Conservation (phyloP, 176 grass and related monocot genomes). For the Phoenix dactylifera region DNA sequence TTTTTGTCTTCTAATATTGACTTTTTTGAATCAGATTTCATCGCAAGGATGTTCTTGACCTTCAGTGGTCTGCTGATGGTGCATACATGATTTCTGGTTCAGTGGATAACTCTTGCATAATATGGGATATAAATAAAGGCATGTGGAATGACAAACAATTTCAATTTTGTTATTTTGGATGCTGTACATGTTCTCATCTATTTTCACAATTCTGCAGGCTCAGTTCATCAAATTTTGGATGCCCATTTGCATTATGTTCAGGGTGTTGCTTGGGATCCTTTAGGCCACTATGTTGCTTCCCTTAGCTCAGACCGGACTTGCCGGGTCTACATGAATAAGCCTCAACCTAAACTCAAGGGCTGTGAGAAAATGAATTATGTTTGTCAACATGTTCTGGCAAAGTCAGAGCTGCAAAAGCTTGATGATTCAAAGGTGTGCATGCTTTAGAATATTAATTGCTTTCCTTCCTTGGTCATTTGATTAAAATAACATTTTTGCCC, state of each 20-base stretch:
- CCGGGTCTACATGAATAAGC: conserved; percentile 82
- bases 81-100: conserved; percentile 75
- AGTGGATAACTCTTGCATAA: conserved; percentile 95
- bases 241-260: conserved; percentile 99
- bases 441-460: conserved; percentile 2
- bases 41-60: conserved; percentile 92
- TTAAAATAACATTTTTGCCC: not conserved
- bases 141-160: not conserved
- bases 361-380: conserved; percentile 69
- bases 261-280: conserved; percentile 90
- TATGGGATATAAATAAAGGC: conserved; percentile 96
- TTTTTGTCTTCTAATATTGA: not conserved
- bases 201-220: conserved; percentile 30
- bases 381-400: conserved; percentile 63
- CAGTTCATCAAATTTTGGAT: conserved; percentile 72
- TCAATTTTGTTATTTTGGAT: too few relatives aligned
- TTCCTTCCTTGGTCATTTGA: not conserved
- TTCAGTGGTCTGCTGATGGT: conserved; percentile 75
- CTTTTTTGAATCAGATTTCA: conserved; percentile 60
- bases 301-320: conserved; percentile 94
- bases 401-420: conserved; percentile 46
- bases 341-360: conserved; percentile 68
- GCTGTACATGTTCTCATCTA: too few relatives aligned
- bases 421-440: conserved; percentile 75
- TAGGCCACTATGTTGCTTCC: conserved; percentile 80